A percentile compares a stretch with the other conserved stretches of the same genome.
Evolutionary conservation across 306 rosid species (phyloP).

Genomic region (Castanea mollissima): DNA sequence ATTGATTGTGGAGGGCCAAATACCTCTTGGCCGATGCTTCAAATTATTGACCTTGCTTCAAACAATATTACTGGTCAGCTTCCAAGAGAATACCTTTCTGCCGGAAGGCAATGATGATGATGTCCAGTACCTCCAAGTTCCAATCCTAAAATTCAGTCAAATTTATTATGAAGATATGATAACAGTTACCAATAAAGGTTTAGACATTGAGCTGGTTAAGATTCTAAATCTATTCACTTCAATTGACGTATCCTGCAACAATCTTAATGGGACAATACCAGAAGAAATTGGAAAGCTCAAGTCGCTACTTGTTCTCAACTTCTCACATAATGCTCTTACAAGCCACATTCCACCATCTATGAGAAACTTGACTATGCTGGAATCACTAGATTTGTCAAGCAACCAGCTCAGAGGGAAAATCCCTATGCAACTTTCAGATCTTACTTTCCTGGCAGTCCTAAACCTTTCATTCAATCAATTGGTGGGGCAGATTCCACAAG

Average conservation of each 20-base stretch:
- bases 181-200: constrained; percentile 34
- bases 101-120: constrained; percentile 29
- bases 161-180: constrained; percentile 30
- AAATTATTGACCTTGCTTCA: constrained; percentile 17
- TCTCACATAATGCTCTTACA: neutral
- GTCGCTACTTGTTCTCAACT: too few species aligned
- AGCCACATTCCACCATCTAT: constrained; percentile 18
- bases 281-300: too few species aligned
- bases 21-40: too few species aligned
- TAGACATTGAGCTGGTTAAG: constrained; percentile 19
- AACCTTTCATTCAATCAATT: constrained; percentile 14
- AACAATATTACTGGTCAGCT: constrained; percentile 31
- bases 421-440: neutral
- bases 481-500: neutral
- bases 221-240: constrained; percentile 35
- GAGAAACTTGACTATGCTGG: neutral
- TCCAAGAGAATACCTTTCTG: neutral
- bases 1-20: too few species aligned
- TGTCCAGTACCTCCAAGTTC: constrained; percentile 7
- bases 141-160: neutral
- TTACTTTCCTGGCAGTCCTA: constrained; percentile 24
- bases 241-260: neutral
- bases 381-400: constrained; percentile 23
- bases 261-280: too few species aligned
- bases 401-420: constrained; percentile 10